A percentile compares a stretch with the other conserved stretches of the same genome.
Evolutionary conservation across 305 asterid genomes (phyloP).

Genomic region (Nicotiana rustica): DNA sequence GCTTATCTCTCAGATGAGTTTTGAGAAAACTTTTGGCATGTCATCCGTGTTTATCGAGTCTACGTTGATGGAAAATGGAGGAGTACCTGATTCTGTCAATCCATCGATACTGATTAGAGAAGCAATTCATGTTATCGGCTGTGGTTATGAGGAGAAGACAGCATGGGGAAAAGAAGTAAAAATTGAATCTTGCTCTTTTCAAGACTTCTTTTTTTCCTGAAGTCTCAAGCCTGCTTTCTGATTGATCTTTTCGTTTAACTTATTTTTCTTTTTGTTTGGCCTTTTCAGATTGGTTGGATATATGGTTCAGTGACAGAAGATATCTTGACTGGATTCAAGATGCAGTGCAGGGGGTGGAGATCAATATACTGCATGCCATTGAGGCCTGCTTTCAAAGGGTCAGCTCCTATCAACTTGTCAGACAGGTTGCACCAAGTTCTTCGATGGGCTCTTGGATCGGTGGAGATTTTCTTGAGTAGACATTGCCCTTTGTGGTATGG

Average conservation of each 20-base stretch:
- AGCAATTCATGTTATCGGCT: constrained; percentile 96
- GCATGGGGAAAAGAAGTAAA: constrained; percentile 99
- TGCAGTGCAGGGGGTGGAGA: constrained; percentile 99
- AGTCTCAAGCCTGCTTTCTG: background rate
- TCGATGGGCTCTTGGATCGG: constrained; percentile 97
- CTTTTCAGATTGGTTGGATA: constrained; percentile 88
- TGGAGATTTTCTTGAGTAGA: constrained; percentile 91
- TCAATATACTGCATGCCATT: constrained; percentile 96
- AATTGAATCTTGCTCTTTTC: constrained; percentile 3
- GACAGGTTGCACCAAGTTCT: constrained; percentile 97
- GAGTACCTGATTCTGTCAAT: constrained; percentile 77
- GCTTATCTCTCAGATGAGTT: constrained; percentile 92
- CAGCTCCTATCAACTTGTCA: constrained; percentile 97
- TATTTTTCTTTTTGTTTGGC: constrained; percentile 21
- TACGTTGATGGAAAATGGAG: constrained; percentile 93
- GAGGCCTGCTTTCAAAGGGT: constrained; percentile 95
- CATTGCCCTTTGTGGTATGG: constrained; percentile 99
- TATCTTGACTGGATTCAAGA: constrained; percentile 94
- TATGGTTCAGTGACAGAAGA: constrained; percentile 97
- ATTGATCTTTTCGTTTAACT: background rate
- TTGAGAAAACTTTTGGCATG: constrained; percentile 91
- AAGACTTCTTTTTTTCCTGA: background rate
- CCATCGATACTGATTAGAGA: constrained; percentile 85
- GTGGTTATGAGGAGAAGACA: constrained; percentile 97
- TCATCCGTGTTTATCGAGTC: constrained; percentile 93